Conservation (phyloP, 768 basidiomycete genomes). For the Roridomyces roridus region DNA sequence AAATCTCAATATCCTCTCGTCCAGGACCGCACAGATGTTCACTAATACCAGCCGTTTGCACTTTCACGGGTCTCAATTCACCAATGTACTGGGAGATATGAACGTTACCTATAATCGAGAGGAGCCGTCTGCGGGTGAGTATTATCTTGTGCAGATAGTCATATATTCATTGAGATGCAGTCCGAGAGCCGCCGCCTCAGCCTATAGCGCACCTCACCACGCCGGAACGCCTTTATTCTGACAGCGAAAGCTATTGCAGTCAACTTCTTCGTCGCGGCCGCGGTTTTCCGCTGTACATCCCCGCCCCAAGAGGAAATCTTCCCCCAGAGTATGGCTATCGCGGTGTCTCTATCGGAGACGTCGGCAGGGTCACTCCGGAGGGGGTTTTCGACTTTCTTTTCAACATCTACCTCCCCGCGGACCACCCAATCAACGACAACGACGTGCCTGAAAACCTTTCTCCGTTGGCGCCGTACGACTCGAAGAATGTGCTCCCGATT, state of each 20-base stretch:
- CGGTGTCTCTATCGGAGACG: slow-evolving; percentile 38
- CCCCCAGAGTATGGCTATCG: slow-evolving; percentile 23
- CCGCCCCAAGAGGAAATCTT: slow-evolving; percentile 27
- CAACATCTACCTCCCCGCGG: too few relatives aligned
- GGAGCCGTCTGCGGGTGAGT: too few relatives aligned
- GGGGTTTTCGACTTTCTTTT: slow-evolving; percentile 38
- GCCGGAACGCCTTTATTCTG: too few relatives aligned
- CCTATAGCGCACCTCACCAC: too few relatives aligned
- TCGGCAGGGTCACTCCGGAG: slow-evolving; percentile 36
- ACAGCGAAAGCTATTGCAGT: not conserved
- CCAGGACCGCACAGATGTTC: not conserved
- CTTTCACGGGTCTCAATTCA: not conserved
- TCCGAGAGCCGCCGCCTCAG: not conserved
- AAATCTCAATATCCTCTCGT: too few relatives aligned
- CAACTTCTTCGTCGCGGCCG: slow-evolving; percentile 9
- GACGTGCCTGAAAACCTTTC: slow-evolving; percentile 33
- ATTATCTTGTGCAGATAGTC: too few relatives aligned
- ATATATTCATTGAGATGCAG: too few relatives aligned
- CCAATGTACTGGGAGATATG: not conserved
- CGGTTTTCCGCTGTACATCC: slow-evolving; percentile 37
- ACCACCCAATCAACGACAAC: slow-evolving; percentile 32
- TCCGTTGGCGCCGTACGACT: not conserved
- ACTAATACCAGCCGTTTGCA: not conserved
- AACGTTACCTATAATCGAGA: not conserved
- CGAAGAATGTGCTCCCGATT: too few relatives aligned